Conservation (phyloP, 2,329 filamentous ascomycete species). For the Claviceps sp. region DNA sequence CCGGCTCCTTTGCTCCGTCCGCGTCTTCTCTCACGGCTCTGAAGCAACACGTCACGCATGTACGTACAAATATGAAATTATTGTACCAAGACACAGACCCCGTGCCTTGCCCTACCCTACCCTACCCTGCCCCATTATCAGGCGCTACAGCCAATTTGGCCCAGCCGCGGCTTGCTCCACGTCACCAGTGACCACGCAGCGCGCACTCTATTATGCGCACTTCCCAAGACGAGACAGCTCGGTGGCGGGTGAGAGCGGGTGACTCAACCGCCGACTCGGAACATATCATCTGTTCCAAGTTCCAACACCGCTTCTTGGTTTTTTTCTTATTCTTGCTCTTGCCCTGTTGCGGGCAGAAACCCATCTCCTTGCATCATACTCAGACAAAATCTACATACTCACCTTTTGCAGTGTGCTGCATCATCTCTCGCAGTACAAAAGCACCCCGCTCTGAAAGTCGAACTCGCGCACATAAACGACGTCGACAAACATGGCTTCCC, state of each 20-base stretch:
- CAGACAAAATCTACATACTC: background rate
- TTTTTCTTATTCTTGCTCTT: background rate
- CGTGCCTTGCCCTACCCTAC: background rate
- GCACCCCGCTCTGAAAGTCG: conserved; percentile 30
- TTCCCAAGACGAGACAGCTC: background rate
- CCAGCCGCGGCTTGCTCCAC: background rate
- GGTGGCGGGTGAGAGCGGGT: background rate
- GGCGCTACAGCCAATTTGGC: no score
- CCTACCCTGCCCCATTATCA: background rate
- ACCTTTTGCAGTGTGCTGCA: background rate
- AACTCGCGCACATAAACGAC: conserved; percentile 13
- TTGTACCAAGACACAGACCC: background rate
- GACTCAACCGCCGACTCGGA: conserved; percentile 9
- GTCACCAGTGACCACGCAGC: background rate
- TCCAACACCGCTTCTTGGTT: background rate
- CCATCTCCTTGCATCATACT: background rate
- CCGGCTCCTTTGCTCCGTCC: conserved; percentile 15
- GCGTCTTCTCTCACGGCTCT: conserved; percentile 12
- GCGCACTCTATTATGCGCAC: background rate
- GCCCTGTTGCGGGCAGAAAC: background rate
- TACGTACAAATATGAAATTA: conserved; percentile 10
- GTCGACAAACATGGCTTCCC: conserved; percentile 45
- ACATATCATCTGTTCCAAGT: background rate
- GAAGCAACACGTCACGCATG: conserved; percentile 9
- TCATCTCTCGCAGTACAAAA: conserved; percentile 22